phyloP scores from a whole-genome alignment of 257 asterid genomes.

The Nicotiana paniculata region DNA sequence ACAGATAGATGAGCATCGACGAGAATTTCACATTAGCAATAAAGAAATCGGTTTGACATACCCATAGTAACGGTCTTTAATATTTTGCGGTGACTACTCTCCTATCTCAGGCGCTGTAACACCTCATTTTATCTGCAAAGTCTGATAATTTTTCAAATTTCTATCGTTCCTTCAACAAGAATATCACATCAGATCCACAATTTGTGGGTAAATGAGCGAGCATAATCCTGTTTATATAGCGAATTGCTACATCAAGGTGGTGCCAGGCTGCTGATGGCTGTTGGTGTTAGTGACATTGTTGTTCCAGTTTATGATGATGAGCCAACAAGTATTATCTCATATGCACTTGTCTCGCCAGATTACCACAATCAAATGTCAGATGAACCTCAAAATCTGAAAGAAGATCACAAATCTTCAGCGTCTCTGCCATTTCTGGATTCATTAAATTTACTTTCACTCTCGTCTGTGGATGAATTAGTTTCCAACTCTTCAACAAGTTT shows the following conservation, averaged over 20 bases:
- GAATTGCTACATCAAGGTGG: conserved; percentile 63
- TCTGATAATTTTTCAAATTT: conserved; percentile 55
- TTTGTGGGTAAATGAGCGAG: conserved; percentile 45
- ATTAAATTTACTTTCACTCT: conserved; percentile 38
- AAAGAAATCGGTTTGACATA: conserved; percentile 22
- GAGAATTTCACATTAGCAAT: neutral
- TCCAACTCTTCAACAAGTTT: conserved; percentile 52
- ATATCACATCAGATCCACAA: conserved; percentile 37
- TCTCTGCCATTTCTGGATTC: conserved; percentile 41
- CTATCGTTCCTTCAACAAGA: conserved; percentile 62
- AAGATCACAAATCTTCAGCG: conserved; percentile 12
- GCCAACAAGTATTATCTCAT: conserved; percentile 84
- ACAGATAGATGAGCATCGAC: neutral
- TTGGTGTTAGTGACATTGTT: conserved; percentile 45
- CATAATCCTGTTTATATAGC: conserved; percentile 58
- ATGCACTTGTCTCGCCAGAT: conserved; percentile 62
- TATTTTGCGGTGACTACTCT: conserved; percentile 89
- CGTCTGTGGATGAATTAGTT: conserved; percentile 52
- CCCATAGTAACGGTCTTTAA: conserved; percentile 97
- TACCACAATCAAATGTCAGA: conserved; percentile 49
- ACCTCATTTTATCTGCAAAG: conserved; percentile 33
- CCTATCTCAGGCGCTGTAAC: conserved; percentile 55
- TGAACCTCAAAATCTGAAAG: conserved; percentile 58
- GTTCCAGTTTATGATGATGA: conserved; percentile 87
- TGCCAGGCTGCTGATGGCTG: conserved; percentile 57